These are phyloP conservation scores for Phylloporus sp. DNA, from an alignment of 768 basidiomycete species.

Conservation along the genomic window DNA sequence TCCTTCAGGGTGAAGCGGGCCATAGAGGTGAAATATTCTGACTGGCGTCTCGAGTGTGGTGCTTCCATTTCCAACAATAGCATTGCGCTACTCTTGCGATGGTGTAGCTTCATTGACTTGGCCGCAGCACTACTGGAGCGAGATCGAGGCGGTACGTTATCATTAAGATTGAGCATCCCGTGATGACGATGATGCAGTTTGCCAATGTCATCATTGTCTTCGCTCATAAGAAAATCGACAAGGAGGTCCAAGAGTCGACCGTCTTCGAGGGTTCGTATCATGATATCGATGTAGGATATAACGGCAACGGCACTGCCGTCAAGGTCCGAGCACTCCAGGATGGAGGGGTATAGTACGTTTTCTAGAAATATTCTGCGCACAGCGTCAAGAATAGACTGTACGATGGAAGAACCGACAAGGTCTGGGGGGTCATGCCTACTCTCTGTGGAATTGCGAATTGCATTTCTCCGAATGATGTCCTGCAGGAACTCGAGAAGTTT, in stretches of 20 bases:
- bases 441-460: conserved; percentile 34
- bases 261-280: conserved; percentile 69
- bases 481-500: conserved; percentile 90
- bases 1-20: conserved; percentile 92
- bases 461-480: conserved; percentile 76
- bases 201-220: conserved; percentile 71
- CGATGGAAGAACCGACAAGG: conserved; percentile 75
- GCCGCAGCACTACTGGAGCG: conserved; percentile 29
- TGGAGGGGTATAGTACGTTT: conserved; percentile 88
- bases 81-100: conserved; percentile 88
- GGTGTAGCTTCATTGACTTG: conserved; percentile 45
- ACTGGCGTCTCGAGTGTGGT: conserved; percentile 62
- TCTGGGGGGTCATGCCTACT: conserved; percentile 51
- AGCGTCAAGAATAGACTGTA: conserved; percentile 78
- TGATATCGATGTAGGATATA: conserved; percentile 90
- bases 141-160: conserved; percentile 32
- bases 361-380: conserved; percentile 85
- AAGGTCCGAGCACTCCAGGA: conserved; percentile 85
- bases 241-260: conserved; percentile 68
- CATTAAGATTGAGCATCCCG: conserved; percentile 41
- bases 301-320: conserved; percentile 98
- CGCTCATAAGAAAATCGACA: conserved; percentile 77
- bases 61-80: conserved; percentile 83
- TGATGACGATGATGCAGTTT: conserved; percentile 41
- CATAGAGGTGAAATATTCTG: conserved; percentile 83